phyloP scores from a whole-genome alignment of 176 grass and related monocot genomes.

The Melocanna baccifera region DNA sequence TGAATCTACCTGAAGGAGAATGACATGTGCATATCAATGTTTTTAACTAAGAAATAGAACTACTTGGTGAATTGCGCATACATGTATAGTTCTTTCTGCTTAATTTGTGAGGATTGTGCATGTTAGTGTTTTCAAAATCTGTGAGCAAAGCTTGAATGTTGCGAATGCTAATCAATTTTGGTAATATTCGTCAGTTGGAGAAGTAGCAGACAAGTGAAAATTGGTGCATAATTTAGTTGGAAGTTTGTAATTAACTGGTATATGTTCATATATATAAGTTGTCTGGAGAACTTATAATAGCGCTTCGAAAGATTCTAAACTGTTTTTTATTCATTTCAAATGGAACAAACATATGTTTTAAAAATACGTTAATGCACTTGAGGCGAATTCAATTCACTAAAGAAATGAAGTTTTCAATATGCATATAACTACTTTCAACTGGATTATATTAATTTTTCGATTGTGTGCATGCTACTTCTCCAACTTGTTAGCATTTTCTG shows the following conservation, averaged over 20 bases:
- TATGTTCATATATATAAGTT: too few species aligned
- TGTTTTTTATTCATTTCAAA: neutral
- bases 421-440: neutral
- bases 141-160: neutral
- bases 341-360: neutral
- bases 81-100: neutral
- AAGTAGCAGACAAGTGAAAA: neutral
- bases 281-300: neutral
- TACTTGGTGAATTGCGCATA: neutral
- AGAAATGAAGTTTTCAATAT: neutral
- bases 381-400: neutral
- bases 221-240: neutral
- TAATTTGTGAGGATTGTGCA: neutral
- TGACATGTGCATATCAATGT: neutral
- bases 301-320: neutral
- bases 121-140: too few species aligned
- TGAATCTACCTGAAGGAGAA: neutral
- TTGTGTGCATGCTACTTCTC: too few species aligned
- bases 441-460: neutral
- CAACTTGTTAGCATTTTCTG: neutral
- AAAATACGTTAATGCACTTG: neutral
- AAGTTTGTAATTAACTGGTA: too few species aligned
- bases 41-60: neutral
- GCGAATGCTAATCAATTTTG: neutral
- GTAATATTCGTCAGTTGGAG: neutral